Conservation (phyloP, 2,329 filamentous ascomycete species). For the Aschersonia sp. region DNA sequence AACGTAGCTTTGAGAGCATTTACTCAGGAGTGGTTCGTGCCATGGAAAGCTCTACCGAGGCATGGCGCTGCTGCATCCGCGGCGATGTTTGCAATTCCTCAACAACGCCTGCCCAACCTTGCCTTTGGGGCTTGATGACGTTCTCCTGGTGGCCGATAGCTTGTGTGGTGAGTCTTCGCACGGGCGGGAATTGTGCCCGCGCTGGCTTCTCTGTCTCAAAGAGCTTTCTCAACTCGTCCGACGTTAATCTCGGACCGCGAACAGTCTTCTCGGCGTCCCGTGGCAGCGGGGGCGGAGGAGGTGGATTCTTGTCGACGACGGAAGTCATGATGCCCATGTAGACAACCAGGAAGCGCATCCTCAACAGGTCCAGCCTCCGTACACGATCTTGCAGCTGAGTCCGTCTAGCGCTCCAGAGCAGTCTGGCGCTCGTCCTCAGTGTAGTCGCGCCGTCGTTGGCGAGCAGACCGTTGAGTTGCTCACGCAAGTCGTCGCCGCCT, state of each 20-base stretch:
- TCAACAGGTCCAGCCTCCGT: constrained; percentile 42
- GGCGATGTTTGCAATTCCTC: constrained; percentile 47
- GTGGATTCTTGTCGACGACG: constrained; percentile 19
- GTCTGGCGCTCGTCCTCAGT: constrained; percentile 31
- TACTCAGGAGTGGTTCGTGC: constrained; percentile 13
- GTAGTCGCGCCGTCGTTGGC: constrained; percentile 26
- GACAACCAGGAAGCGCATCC: constrained; percentile 50
- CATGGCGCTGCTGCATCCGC: constrained; percentile 44
- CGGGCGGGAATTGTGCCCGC: constrained; percentile 18
- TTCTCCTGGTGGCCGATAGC: constrained; percentile 37
- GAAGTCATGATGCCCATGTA: constrained; percentile 44
- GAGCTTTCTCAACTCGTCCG: constrained; percentile 12
- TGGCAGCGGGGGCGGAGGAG: constrained; percentile 13
- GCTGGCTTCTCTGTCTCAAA: constrained; percentile 6
- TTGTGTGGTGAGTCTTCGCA: constrained; percentile 38
- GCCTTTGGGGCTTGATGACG: constrained; percentile 29
- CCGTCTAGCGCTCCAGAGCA: constrained; percentile 44
- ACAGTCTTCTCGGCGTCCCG: constrained; percentile 20
- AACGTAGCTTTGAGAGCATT: too few relatives aligned
- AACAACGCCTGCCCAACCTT: constrained; percentile 49
- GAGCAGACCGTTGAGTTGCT: constrained; percentile 40
- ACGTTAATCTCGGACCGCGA: too few relatives aligned
- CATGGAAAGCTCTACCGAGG: constrained; percentile 47
- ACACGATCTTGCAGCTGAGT: constrained; percentile 40
- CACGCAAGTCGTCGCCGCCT: constrained; percentile 44